A percentile compares a stretch with the other conserved stretches of the same genome.
Evolutionary conservation across 352 stramenopile species (phyloP).

Genomic region (Globisporangium canariense): DNA sequence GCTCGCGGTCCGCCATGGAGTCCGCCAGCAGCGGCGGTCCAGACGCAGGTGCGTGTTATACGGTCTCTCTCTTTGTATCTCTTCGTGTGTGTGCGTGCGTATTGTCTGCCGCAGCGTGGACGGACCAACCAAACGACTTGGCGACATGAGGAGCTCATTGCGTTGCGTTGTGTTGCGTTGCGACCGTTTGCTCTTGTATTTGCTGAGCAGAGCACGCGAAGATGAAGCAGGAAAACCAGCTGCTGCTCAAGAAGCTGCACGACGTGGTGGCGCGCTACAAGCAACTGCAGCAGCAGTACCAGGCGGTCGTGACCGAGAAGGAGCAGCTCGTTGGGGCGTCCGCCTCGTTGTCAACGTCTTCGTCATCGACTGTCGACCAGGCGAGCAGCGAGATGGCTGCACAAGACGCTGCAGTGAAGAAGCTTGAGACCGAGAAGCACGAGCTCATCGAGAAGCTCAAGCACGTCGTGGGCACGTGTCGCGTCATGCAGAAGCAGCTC

Average conservation of each 20-base stretch:
- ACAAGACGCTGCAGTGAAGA: slow-evolving; percentile 32
- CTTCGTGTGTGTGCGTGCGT: not conserved
- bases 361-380: slow-evolving; percentile 1
- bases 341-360: not conserved
- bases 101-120: not conserved
- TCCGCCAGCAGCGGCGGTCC: not conserved
- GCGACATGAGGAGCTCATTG: not conserved
- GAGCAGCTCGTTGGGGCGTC: slow-evolving; percentile 6
- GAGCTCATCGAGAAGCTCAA: slow-evolving; percentile 81
- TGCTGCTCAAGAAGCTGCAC: slow-evolving; percentile 52
- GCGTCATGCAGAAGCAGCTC: slow-evolving; percentile 70
- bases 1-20: slow-evolving; percentile 8
- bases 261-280: slow-evolving; percentile 52
- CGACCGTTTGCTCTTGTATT: not conserved
- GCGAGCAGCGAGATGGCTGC: slow-evolving; percentile 13
- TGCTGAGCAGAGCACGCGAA: slow-evolving; percentile 23
- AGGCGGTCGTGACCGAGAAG: slow-evolving; percentile 31
- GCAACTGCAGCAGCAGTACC: slow-evolving; percentile 49
- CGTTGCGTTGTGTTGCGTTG: not conserved
- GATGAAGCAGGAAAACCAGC: slow-evolving; percentile 55
- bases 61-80: not conserved
- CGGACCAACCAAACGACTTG: not conserved
- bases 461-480: slow-evolving; percentile 60
- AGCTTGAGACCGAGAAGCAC: slow-evolving; percentile 61
- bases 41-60: slow-evolving; percentile 4